These are phyloP conservation scores for Austropuccinia psidii DNA, from an alignment of 1,284 basidiomycete species.

Conservation along the genomic window DNA sequence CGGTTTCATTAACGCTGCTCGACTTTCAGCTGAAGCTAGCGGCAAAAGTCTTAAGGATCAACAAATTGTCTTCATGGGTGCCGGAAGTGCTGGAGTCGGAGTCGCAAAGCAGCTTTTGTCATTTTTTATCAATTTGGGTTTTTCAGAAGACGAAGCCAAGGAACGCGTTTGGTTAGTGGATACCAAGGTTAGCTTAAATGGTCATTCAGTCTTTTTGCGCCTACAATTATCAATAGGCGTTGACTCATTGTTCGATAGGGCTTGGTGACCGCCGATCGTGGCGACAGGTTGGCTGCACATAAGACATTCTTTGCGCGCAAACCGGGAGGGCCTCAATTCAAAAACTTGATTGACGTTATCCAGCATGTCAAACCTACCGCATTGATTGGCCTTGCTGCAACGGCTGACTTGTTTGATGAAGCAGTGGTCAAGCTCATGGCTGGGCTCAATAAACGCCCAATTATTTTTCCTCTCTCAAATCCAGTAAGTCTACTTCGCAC, in stretches of 20 bases:
- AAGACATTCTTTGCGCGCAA: slow-evolving; percentile 79
- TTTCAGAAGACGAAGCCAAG: slow-evolving; percentile 69
- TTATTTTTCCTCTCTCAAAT: slow-evolving; percentile 95
- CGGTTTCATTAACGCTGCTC: slow-evolving; percentile 81
- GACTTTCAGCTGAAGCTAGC: slow-evolving; percentile 64
- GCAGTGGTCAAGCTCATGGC: slow-evolving; percentile 73
- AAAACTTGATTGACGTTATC: slow-evolving; percentile 68
- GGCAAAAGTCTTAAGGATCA: slow-evolving; percentile 64
- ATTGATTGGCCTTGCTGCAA: slow-evolving; percentile 80
- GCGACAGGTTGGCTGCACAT: slow-evolving; percentile 65
- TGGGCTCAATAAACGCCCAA: slow-evolving; percentile 73
- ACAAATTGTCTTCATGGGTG: slow-evolving; percentile 81
- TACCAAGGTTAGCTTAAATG: slow-evolving; percentile 52
- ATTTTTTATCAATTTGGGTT: slow-evolving; percentile 70
- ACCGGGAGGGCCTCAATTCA: slow-evolving; percentile 67
- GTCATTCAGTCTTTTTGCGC: too few relatives aligned
- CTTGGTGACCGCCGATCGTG: slow-evolving; percentile 59
- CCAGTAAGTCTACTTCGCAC: slow-evolving; percentile 59
- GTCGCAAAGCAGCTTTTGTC: slow-evolving; percentile 80
- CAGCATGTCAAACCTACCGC: slow-evolving; percentile 78
- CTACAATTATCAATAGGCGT: too few relatives aligned
- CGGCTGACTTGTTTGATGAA: slow-evolving; percentile 70
- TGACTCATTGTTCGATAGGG: slow-evolving; percentile 54
- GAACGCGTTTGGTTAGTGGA: slow-evolving; percentile 74
- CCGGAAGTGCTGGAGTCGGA: slow-evolving; percentile 79